Evolutionary conservation across 2,329 filamentous ascomycete genomes (phyloP), one percentile per base, ranked within the genome.

Genomic region (Alternaria sp.): DNA sequence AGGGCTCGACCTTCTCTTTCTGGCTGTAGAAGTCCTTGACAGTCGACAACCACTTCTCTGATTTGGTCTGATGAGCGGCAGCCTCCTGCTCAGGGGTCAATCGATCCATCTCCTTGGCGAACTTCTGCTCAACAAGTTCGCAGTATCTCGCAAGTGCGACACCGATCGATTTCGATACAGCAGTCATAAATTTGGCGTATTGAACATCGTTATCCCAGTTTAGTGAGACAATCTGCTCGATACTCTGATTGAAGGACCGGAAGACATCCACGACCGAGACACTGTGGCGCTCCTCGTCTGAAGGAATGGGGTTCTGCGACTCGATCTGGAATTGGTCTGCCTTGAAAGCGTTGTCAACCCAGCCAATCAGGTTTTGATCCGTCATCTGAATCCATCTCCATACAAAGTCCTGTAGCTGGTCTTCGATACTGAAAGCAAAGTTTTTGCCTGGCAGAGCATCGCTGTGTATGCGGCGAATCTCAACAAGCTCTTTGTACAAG

Each of bases 151-250:
- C 90, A 51, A 99, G 88, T 17, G 93, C 94, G 50, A 88, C 86
- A 2, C 94, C 91, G 63, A 98, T 93, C 0, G 91, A 90, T 73
- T 93, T 96, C 13, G 94, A 90, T 15, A 97, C 84, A 2, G 93
- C 89, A 15, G 96, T 99, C 94, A 98, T 98, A 81, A 99, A 99
- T 66, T 94, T 93, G 43, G 96, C 95, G 77, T 97, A 92, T 69
- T 97, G 94, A 40, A 97, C 85, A 73, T 97, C 93, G 77, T 98
- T 93, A 67, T 93, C 91, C 96, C 96, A 99, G 64, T 94, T 89
- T 11, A 99, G 85, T 70, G 93, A 85, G 57, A 92, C 89, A 58
- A 99, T 89, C 73, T 96, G 93, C 67, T 97, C 91, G 36, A 96
- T 89, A 17, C 91, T 92, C 81, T 97, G 92, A 73, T 94, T 96